Evolutionary conservation across 768 basidiomycete species (phyloP), one percentile per base, ranked within the genome.

Genomic region (Termitomyces eurrhizus): DNA sequence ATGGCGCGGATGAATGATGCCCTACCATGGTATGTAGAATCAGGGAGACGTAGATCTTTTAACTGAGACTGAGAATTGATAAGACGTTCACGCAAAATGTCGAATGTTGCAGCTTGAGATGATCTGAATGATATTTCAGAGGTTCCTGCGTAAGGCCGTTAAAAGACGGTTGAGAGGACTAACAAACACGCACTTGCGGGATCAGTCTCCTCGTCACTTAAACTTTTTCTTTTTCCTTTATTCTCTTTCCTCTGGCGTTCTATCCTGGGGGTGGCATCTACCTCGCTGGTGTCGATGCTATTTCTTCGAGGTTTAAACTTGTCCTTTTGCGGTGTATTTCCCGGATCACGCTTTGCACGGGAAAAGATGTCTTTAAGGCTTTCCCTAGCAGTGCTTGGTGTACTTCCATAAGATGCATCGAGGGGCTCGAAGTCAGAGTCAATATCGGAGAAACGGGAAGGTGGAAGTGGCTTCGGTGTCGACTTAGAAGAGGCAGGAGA

Each of bases 141-240:
- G 9, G 64, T 69, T 53, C 63, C 69, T 70, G 62, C 32, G 12
- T 48, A 48, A 33, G 33, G 51, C 46, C 42, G 58, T 46, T 33
- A 57, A 57, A 56, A 61, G 49, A 67, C 59, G 57, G 52, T 60
- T 21, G 46, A 18, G 35, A 52, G 26, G 35, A 46, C 21, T 56
- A 13, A 39, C 4, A 33, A 36, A 41, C 33, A 72, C 86, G 67
- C 71, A 89, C 88, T 77, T 57, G 78, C 70, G 37, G 68, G 66
- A 62, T 78, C 87, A 3, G 74, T 70, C 66, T 89, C 89, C 66
- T 90, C 88, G 64, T 90, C 89, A 66, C 87, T 89, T 64, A 85
- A 61, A 67, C 85, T 89, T 64, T 75, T 78, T 41, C 83, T 77
- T 61, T 85, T 83, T 11, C 77, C 79, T 70, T 79, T 85, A 61